These are phyloP conservation scores for Neopestalotiopsis sp. DNA, from an alignment of 2,329 filamentous ascomycete species.

Conservation along the genomic window DNA sequence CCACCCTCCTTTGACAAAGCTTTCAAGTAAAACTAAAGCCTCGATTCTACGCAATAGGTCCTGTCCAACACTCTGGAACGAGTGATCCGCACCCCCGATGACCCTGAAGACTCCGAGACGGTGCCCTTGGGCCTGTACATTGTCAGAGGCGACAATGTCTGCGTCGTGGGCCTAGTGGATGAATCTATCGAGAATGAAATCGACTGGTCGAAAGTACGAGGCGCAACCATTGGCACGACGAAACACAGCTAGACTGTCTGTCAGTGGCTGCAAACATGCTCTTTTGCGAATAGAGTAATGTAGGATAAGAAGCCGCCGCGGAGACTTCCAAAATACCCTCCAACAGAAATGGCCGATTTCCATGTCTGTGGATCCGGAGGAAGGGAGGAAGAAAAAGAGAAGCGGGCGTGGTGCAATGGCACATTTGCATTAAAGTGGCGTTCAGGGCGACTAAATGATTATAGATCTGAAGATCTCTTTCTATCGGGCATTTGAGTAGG, in stretches of 20 bases:
- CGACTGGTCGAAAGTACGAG: conserved; percentile 90
- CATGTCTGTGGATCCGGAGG: too few species aligned
- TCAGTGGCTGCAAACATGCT: neutral
- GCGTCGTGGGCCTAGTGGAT: conserved; percentile 86
- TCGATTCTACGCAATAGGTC: conserved; percentile 55
- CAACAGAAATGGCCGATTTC: neutral
- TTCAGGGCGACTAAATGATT: neutral
- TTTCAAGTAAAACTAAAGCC: neutral
- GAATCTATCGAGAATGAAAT: conserved; percentile 88
- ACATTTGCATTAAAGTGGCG: conserved; percentile 23
- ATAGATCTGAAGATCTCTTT: conserved; percentile 17
- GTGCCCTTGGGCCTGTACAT: conserved; percentile 88
- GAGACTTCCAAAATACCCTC: neutral
- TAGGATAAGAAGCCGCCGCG: neutral
- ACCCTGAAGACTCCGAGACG: conserved; percentile 79
- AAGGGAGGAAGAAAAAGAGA: neutral
- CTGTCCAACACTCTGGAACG: conserved; percentile 84
- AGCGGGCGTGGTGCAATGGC: neutral
- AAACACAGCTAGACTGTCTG: conserved; percentile 65
- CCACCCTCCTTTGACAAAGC: neutral
- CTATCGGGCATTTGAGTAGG: conserved; percentile 27
- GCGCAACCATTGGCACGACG: conserved; percentile 80
- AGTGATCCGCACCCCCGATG: conserved; percentile 85
- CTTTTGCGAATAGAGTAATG: neutral
- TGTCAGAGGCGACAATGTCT: conserved; percentile 93